phyloP scores from a whole-genome alignment of 2,329 filamentous ascomycete genomes.

The Colletotrichum lentis region DNA sequence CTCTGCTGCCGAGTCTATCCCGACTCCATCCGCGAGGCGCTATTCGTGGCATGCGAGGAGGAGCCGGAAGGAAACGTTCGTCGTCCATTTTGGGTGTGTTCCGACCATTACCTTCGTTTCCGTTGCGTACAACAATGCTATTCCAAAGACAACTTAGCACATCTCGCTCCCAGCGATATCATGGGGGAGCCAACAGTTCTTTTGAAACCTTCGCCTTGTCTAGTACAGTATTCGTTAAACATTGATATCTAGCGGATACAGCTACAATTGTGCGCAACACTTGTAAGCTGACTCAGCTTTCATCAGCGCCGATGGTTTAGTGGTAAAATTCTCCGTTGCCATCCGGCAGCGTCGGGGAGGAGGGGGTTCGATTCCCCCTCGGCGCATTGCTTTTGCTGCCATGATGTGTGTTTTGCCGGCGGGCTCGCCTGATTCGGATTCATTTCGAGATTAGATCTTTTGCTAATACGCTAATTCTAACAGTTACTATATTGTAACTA shows the following conservation, averaged over 20 bases:
- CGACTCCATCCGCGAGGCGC: conserved; percentile 1
- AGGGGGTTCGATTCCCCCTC: conserved; percentile 37
- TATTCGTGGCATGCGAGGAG: neutral
- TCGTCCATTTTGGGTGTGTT: too few relatives aligned
- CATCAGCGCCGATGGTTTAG: conserved; percentile 30
- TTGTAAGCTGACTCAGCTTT: conserved; percentile 16
- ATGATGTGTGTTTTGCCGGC: neutral
- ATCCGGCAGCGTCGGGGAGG: conserved; percentile 35
- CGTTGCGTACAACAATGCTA: too few relatives aligned
- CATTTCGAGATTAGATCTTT: too few relatives aligned
- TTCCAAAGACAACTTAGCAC: too few relatives aligned
- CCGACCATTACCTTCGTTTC: too few relatives aligned
- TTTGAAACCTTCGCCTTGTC: too few relatives aligned
- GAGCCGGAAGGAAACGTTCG: too few relatives aligned
- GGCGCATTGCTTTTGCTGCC: neutral
- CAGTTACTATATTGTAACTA: too few relatives aligned
- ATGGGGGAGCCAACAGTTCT: too few relatives aligned
- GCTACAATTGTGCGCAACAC: rapidly evolving
- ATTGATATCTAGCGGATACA: neutral
- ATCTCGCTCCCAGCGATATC: too few relatives aligned
- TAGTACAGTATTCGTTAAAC: too few relatives aligned
- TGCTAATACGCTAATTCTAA: too few relatives aligned
- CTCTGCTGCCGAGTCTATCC: conserved; percentile 13
- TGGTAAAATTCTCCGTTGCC: conserved; percentile 39
- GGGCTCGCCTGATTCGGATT: neutral